Conservation (phyloP, 2,329 filamentous ascomycete genomes). For the Drechslerella coelobrocha region DNA sequence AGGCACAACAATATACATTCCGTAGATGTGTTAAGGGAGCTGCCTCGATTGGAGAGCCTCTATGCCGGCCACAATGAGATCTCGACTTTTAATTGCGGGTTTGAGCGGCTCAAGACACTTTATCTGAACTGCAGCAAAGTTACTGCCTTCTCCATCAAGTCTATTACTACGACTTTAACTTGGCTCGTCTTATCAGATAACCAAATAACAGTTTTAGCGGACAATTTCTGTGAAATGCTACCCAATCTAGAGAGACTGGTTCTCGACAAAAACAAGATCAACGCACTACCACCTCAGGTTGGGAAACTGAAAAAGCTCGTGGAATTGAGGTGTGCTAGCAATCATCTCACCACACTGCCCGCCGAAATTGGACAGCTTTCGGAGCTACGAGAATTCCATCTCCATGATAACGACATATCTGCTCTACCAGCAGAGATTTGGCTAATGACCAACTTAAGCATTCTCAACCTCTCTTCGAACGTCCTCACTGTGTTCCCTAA, state of each 20-base stretch:
- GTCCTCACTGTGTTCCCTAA: constrained; percentile 90
- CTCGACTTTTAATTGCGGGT: constrained; percentile 87
- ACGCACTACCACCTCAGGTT: constrained; percentile 83
- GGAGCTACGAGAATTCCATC: constrained; percentile 83
- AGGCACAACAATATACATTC: constrained; percentile 89
- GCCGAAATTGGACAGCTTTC: constrained; percentile 84
- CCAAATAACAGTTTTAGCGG: constrained; percentile 85
- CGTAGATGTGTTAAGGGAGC: constrained; percentile 82
- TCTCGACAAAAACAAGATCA: constrained; percentile 94
- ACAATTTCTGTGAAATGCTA: constrained; percentile 86
- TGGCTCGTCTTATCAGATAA: constrained; percentile 88
- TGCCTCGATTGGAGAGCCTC: constrained; percentile 86
- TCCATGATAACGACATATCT: constrained; percentile 91
- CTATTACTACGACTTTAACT: constrained; percentile 79
- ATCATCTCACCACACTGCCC: constrained; percentile 82
- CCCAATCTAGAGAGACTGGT: constrained; percentile 85
- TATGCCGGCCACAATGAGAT: constrained; percentile 92
- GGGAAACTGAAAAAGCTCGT: constrained; percentile 83
- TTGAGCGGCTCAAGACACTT: constrained; percentile 80
- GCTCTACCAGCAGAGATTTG: constrained; percentile 92
- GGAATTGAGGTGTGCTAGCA: constrained; percentile 92
- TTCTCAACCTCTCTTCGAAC: constrained; percentile 93
- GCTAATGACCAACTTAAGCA: constrained; percentile 89
- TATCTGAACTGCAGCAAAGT: constrained; percentile 94
- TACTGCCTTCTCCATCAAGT: constrained; percentile 85